A percentile compares a stretch with the other conserved stretches of the same genome.
Evolutionary conservation across 176 grass and related monocot genomes (phyloP).

Genomic region (Aegilops bicornis): DNA sequence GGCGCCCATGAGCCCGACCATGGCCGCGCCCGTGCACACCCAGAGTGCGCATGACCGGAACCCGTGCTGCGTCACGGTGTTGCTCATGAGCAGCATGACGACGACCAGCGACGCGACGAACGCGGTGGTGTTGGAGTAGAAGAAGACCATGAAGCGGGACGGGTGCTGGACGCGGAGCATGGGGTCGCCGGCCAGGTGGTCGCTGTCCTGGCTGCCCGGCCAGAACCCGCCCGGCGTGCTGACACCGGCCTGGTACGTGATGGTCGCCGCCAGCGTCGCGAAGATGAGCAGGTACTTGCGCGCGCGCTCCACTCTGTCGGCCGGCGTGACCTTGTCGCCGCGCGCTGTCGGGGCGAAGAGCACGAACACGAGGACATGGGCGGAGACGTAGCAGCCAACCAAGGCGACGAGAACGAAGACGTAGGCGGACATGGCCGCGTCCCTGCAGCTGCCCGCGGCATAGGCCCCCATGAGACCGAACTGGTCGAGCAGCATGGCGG

Average conservation of each 20-base stretch:
- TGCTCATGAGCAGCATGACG: conserved; percentile 50
- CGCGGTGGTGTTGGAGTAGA: conserved; percentile 54
- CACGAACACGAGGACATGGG: conserved; percentile 31
- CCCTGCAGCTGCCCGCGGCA: conserved; percentile 42
- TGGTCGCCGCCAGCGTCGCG: conserved; percentile 21
- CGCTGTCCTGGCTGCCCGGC: neutral
- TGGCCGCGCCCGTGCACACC: conserved; percentile 28
- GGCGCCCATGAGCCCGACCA: conserved; percentile 35
- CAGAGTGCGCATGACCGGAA: conserved; percentile 38
- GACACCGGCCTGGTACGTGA: conserved; percentile 34
- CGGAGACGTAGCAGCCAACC: conserved; percentile 26
- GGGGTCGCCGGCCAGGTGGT: conserved; percentile 31
- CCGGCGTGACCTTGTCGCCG: too few relatives aligned
- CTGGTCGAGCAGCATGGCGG: conserved; percentile 41
- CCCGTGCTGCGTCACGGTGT: conserved; percentile 35
- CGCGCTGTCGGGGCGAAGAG: neutral
- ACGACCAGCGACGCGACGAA: conserved; percentile 44
- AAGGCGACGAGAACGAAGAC: conserved; percentile 16
- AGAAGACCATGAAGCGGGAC: conserved; percentile 41
- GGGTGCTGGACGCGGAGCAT: conserved; percentile 13
- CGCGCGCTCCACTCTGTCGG: neutral
- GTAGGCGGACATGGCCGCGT: conserved; percentile 36
- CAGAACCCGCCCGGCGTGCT: conserved; percentile 49
- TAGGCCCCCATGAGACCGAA: conserved; percentile 47
- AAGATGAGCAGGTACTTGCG: conserved; percentile 49